Conservation (phyloP, 2,329 filamentous ascomycete genomes). For the Ploettnerulaceae sp. region DNA sequence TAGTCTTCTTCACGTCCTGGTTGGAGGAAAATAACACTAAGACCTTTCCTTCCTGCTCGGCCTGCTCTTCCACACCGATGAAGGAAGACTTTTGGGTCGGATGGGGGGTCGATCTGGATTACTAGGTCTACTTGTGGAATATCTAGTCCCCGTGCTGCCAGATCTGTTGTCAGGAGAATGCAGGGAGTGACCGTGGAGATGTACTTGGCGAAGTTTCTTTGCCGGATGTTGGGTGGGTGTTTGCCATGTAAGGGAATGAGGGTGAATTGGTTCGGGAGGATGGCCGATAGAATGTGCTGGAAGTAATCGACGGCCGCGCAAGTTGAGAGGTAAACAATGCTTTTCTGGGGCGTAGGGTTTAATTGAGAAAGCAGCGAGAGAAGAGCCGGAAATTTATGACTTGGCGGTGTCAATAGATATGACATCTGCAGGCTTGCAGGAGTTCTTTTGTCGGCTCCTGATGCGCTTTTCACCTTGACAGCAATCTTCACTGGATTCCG, state of each 20-base stretch:
- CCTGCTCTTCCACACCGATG: conserved; percentile 89
- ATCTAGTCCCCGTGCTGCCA: conserved; percentile 85
- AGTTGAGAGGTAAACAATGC: conserved; percentile 88
- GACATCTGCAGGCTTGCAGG: conserved; percentile 91
- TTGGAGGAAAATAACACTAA: conserved; percentile 81
- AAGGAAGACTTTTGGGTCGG: conserved; percentile 91
- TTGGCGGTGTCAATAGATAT: conserved; percentile 70
- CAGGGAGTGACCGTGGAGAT: conserved; percentile 68
- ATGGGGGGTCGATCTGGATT: conserved; percentile 78
- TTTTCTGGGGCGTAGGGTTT: conserved; percentile 72
- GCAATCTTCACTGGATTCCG: conserved; percentile 93
- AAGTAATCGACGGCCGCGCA: conserved; percentile 96
- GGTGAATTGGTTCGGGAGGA: conserved; percentile 64
- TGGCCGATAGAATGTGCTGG: conserved; percentile 67
- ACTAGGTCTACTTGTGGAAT: conserved; percentile 90
- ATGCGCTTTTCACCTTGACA: conserved; percentile 80
- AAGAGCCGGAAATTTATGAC: conserved; percentile 74
- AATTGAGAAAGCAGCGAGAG: conserved; percentile 64
- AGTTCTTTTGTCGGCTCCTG: conserved; percentile 78
- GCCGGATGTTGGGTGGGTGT: conserved; percentile 78
- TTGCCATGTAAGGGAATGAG: conserved; percentile 88
- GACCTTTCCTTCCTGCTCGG: conserved; percentile 77
- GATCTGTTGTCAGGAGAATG: conserved; percentile 85
- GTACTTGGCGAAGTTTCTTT: conserved; percentile 83
- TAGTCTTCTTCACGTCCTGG: conserved; percentile 88